Base-by-base conservation (phyloP, 139 green algal genomes). In the Coccomyxa sp. region DNA sequence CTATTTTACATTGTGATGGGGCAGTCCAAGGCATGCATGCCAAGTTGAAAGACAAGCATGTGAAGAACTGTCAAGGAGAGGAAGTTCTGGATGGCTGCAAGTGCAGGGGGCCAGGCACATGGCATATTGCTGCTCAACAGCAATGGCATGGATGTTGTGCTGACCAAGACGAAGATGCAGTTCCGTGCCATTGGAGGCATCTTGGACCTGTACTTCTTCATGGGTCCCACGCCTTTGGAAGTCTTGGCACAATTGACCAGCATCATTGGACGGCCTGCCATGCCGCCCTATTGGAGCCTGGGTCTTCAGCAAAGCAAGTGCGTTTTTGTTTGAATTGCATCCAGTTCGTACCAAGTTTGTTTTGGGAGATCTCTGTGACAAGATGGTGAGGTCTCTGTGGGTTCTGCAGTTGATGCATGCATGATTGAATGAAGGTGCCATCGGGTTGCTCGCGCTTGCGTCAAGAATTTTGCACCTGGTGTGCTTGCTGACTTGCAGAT, bases 241-340 rank as follows among this genome's bases (percentile, higher is more conserved):
- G 93, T 97, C 15, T 68, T 92, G 9, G 57, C 84, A 17, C 93
- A 97, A 86, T 92, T 94, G 82, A 92, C 92, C 15, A 51, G 86
- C 12, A 88, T 97, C 16, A 82, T 95, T 58, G 93, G 94, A 9
- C 82, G 80, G 12, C 92, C 93, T 1, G 84, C 88, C 63, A 86
- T 97, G 87, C 86, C 90, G 12, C 93, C 93, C 23, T 85, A 82
- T 67, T 95, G 92, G 92, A 57, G 87, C 0, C 87, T 95, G 25
- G 93, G 93, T 45, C 93, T 90, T 78, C 92, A 96, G 79, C 93
- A 97, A 81, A 90, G 85, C 83, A 93, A 88, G 88, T 94, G 58
- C 31, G 85, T 13, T 25, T 11, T 1, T 71, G 18, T 71, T 71
- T 9, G 9, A 71, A 14, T 25, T 71, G 63, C 21, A 71, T 71